Base-by-base conservation (phyloP, 2,329 filamentous ascomycete genomes). In the Talaromyces sp. region DNA sequence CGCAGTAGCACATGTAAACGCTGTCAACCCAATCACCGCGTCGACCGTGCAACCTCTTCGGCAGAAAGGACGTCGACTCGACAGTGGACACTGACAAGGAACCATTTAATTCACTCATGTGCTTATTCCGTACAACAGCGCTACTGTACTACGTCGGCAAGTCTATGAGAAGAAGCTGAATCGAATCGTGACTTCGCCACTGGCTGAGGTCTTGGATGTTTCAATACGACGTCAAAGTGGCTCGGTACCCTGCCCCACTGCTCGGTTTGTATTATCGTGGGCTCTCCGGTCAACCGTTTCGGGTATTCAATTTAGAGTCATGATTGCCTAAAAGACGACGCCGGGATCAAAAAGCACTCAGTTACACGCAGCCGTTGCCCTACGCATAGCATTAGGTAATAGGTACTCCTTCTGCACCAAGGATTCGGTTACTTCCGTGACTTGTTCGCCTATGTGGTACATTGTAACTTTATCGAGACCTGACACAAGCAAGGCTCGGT, bases 211-310 rank as follows among this genome's bases (percentile, higher is more conserved):
- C 56, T 27, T 39, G 22, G 37, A 43, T 47, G 43, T 37, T 49
- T 19, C 58, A 61, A 52, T 52, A 54, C 62, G 62, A 54, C 62
- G 17, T 58, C 61, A 57, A 37, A 35, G 25, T 25, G 22, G 49
- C 61, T 35, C 57, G 31, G 25, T 31, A 15, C 47, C 47, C 25
- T 31, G 49, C 62, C 33, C 58, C 60, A 62, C 47, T 43, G 60
- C n/a, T 47, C 33, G 11, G 35, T 39, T 9, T 15, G 27, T 59
- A 45, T 45, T 22, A 56, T 61, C 43, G 27, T 57, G 50, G 25
- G 37, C 19, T 61, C 57, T 37, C 64, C 64, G 64, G 64, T 66
- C 64, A 66, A 35, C 64, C 60, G 25, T 62, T 66, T 65, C 49
- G 60, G 64, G 64, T 50, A 62, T 35, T 47, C 39, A 31, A 22